These are phyloP conservation scores for Stagonosporopsis rhizophila DNA, from an alignment of 2,329 filamentous ascomycete species.

Conservation along the genomic window DNA sequence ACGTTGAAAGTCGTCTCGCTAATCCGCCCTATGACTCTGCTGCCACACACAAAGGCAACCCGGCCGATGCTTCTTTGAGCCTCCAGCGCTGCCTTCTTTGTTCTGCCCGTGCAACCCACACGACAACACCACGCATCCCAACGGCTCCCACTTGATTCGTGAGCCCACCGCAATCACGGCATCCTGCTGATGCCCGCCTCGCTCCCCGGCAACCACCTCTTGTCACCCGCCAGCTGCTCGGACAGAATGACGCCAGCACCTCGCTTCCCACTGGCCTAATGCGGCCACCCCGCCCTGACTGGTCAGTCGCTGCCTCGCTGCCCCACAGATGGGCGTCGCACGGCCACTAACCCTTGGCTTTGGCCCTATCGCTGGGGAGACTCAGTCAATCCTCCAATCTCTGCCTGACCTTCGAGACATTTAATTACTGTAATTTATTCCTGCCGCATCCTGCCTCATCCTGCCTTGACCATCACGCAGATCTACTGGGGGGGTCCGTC, in stretches of 20 bases:
- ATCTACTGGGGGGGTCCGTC: constrained; percentile 26
- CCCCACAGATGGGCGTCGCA: constrained; percentile 26
- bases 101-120: constrained; percentile 11
- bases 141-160: constrained; percentile 5
- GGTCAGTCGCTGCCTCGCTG: constrained; percentile 23
- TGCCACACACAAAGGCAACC: constrained; percentile 27
- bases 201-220: not conserved
- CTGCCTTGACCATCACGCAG: constrained; percentile 31
- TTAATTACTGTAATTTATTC: constrained; percentile 34
- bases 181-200: constrained; percentile 1
- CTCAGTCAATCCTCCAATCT: constrained; percentile 27
- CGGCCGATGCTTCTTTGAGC: constrained; percentile 20
- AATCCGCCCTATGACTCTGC: constrained; percentile 30
- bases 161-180: constrained; percentile 1
- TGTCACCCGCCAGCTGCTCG: constrained; percentile 13
- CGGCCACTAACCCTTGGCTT: constrained; percentile 35
- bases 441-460: constrained; percentile 27
- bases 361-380: constrained; percentile 41
- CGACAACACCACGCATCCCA: constrained; percentile 13
- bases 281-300: constrained; percentile 13
- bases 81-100: constrained; percentile 15
- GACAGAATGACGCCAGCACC: constrained; percentile 25
- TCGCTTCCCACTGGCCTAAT: constrained; percentile 5
- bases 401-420: constrained; percentile 26
- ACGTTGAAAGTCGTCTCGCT: constrained; percentile 20